These are phyloP conservation scores for Colletotrichum lindemuthianum DNA, from an alignment of 2,329 filamentous ascomycete genomes.

Conservation along the genomic window DNA sequence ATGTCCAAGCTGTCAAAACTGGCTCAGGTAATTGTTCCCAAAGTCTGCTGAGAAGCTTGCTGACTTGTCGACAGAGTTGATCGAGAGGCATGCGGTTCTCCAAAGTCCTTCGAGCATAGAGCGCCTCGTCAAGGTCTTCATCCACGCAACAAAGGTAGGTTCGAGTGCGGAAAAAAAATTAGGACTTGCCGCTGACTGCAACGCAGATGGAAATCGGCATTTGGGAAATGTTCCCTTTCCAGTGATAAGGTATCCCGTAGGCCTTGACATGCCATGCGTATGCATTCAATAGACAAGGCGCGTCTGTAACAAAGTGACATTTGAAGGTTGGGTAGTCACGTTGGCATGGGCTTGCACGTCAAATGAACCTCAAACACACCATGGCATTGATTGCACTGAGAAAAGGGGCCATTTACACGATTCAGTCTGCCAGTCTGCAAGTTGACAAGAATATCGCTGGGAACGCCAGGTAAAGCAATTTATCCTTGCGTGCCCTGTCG, in stretches of 20 bases:
- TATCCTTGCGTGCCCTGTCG: not conserved
- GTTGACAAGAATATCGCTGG: too few species aligned
- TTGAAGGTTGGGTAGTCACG: not conserved
- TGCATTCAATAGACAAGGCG: too few species aligned
- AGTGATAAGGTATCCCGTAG: slow-evolving; percentile 27
- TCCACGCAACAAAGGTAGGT: slow-evolving; percentile 83
- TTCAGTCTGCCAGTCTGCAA: too few species aligned
- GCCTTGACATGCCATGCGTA: too few species aligned
- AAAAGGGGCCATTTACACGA: too few species aligned
- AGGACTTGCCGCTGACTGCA: slow-evolving; percentile 10
- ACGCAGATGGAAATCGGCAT: slow-evolving; percentile 63
- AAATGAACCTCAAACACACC: slow-evolving; percentile 8
- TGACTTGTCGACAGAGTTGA: slow-evolving; percentile 61
- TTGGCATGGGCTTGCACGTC: not conserved
- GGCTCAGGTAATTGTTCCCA: slow-evolving; percentile 68
- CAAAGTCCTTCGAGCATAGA: slow-evolving; percentile 82
- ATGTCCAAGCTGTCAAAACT: slow-evolving; percentile 74
- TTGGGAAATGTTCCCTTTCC: slow-evolving; percentile 63
- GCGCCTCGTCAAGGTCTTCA: slow-evolving; percentile 84
- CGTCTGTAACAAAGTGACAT: too few species aligned
- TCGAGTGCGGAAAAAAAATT: not conserved
- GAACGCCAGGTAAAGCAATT: not conserved
- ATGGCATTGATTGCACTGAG: not conserved
- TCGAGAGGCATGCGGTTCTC: slow-evolving; percentile 78
- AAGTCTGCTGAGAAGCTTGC: not conserved